These are phyloP conservation scores for Trichoderma breve DNA, from an alignment of 2,329 filamentous ascomycete species.

Conservation along the genomic window DNA sequence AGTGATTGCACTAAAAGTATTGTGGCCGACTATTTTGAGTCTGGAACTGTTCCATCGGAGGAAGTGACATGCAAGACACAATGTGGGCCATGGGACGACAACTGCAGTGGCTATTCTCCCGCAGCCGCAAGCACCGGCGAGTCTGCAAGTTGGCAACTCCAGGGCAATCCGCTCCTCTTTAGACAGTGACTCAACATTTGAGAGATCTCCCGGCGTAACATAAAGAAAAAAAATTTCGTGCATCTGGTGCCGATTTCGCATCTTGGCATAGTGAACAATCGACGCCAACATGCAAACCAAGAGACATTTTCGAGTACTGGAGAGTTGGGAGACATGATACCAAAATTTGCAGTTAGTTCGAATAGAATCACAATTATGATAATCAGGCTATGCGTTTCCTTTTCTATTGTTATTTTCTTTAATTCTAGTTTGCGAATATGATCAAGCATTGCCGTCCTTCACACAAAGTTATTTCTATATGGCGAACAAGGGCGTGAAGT, in stretches of 20 bases:
- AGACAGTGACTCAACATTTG: background rate
- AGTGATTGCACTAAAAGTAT: background rate
- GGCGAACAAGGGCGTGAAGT: background rate
- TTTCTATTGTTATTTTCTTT: background rate
- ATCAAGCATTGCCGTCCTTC: background rate
- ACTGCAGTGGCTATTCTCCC: background rate
- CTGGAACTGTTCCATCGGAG: background rate
- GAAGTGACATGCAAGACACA: background rate
- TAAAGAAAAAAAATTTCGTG: background rate
- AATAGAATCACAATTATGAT: background rate
- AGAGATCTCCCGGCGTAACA: background rate
- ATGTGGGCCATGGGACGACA: slow-evolving; percentile 3
- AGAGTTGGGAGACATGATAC: background rate
- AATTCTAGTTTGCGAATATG: background rate
- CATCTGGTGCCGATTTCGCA: background rate
- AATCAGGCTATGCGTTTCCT: background rate
- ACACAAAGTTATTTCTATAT: background rate
- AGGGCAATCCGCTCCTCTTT: background rate
- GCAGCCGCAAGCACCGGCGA: background rate
- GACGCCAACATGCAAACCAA: background rate
- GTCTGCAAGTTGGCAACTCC: background rate
- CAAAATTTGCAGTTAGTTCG: background rate
- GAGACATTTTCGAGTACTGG: background rate
- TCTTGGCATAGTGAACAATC: background rate
- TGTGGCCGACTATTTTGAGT: slow-evolving; percentile 1